Conservation (phyloP, 2,329 filamentous ascomycete genomes). For the Diaporthe citriasiana region DNA sequence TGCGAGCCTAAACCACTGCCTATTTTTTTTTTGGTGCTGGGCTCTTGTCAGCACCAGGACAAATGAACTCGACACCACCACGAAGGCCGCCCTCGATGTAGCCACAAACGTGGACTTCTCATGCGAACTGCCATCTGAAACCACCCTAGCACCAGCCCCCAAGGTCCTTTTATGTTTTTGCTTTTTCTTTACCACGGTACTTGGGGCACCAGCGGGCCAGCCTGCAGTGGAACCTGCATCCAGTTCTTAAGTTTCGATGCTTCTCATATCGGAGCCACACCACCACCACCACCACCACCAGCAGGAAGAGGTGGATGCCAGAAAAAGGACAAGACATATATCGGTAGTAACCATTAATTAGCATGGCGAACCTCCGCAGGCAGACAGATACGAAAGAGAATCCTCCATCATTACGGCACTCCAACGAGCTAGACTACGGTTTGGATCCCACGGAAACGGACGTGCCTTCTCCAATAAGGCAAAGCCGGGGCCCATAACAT, state of each 20-base stretch:
- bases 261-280: conserved; percentile 13
- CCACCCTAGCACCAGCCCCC: neutral
- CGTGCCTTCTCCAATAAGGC: neutral
- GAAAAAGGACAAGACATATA: neutral
- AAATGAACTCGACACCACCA: conserved; percentile 29
- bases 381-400: neutral
- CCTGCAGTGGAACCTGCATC: conserved; percentile 31
- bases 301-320: neutral
- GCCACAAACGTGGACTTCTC: conserved; percentile 23
- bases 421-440: neutral
- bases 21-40: neutral
- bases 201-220: conserved; percentile 3
- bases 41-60: conserved; percentile 6
- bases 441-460: conserved; percentile 1
- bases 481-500: neutral
- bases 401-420: neutral
- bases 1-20: neutral
- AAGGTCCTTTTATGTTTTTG: neutral
- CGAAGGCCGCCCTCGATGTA: conserved; percentile 15
- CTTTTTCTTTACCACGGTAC: conserved; percentile 17
- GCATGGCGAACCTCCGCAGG: neutral
- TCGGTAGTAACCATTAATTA: neutral
- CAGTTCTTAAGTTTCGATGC: conserved; percentile 1
- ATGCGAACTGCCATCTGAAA: conserved; percentile 29
- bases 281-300: neutral